A percentile compares a stretch with the other conserved stretches of the same genome.
Conservation (phyloP, 805 yeast genomes). For the Barnettozyma vustinii region DNA sequence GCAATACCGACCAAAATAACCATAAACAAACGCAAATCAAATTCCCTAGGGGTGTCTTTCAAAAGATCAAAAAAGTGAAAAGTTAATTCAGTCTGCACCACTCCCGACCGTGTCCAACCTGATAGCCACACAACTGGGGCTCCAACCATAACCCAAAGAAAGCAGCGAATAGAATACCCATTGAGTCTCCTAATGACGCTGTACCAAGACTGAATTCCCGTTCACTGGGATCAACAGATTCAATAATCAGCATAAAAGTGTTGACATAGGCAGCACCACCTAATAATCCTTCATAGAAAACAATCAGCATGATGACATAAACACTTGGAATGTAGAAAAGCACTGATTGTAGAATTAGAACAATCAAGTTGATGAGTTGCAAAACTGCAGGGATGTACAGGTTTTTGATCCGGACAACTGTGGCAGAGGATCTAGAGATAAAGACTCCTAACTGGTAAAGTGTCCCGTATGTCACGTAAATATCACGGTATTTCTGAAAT, state of each 20-base stretch:
- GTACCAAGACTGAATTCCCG: constrained; percentile 81
- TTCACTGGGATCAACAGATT: constrained; percentile 42
- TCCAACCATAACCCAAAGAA: constrained; percentile 70
- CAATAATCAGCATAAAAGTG: constrained; percentile 75
- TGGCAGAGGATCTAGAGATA: constrained; percentile 79
- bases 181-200: constrained; percentile 77
- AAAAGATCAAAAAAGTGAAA: constrained; percentile 9
- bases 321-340: constrained; percentile 52
- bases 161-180: constrained; percentile 83
- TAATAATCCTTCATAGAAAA: constrained; percentile 82
- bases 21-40: constrained; percentile 14
- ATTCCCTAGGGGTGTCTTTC: constrained; percentile 14
- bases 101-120: constrained; percentile 64
- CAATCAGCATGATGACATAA: constrained; percentile 53
- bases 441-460: constrained; percentile 91
- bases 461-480: constrained; percentile 87
- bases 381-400: constrained; percentile 60
- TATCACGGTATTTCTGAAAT: constrained; percentile 68
- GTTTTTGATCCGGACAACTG: constrained; percentile 50
- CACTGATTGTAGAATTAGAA: constrained; percentile 62
- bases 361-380: constrained; percentile 57
- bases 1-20: constrained; percentile 9
- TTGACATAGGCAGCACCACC: constrained; percentile 92
- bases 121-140: constrained; percentile 63
- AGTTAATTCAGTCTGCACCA: constrained; percentile 55